These are phyloP conservation scores for Kuraishia molischiana DNA, from an alignment of 805 yeast species.

Conservation along the genomic window DNA sequence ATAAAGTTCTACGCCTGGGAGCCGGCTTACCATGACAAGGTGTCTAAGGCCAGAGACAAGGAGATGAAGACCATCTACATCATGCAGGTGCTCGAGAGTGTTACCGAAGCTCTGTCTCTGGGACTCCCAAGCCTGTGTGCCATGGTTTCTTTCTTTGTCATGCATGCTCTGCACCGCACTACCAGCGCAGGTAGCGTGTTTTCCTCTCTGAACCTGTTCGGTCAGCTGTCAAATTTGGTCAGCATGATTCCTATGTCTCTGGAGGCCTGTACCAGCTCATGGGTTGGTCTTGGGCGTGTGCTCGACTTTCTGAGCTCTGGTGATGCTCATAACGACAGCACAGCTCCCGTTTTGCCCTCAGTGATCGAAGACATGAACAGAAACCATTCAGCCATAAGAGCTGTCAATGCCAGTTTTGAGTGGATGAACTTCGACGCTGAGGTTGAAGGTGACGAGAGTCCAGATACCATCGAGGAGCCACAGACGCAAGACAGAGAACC, in stretches of 20 bases:
- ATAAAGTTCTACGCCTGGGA: conserved; percentile 94
- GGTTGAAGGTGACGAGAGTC: conserved; percentile 11
- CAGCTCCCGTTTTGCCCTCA: conserved; percentile 19
- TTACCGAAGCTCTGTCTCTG: conserved; percentile 56
- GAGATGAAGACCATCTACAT: conserved; percentile 57
- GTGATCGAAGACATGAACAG: conserved; percentile 3
- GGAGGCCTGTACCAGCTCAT: conserved; percentile 51
- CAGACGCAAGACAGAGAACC: neutral
- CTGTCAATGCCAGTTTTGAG: conserved; percentile 47
- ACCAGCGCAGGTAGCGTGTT: conserved; percentile 53
- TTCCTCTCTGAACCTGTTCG: conserved; percentile 61
- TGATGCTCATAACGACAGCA: conserved; percentile 17
- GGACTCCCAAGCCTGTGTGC: conserved; percentile 66
- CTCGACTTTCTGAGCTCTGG: conserved; percentile 28
- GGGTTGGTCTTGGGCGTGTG: conserved; percentile 39
- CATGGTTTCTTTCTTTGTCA: conserved; percentile 30
- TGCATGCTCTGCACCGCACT: conserved; percentile 25
- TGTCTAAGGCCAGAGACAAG: conserved; percentile 42
- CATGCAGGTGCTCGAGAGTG: conserved; percentile 57
- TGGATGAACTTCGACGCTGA: conserved; percentile 50
- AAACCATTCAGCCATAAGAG: conserved; percentile 21
- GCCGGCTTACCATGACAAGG: conserved; percentile 52
- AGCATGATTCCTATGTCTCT: conserved; percentile 64
- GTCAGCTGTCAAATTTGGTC: conserved; percentile 49
- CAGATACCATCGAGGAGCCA: neutral